phyloP scores from a whole-genome alignment of 495 filamentous ascomycete species.

The Penicillium antarcticum region DNA sequence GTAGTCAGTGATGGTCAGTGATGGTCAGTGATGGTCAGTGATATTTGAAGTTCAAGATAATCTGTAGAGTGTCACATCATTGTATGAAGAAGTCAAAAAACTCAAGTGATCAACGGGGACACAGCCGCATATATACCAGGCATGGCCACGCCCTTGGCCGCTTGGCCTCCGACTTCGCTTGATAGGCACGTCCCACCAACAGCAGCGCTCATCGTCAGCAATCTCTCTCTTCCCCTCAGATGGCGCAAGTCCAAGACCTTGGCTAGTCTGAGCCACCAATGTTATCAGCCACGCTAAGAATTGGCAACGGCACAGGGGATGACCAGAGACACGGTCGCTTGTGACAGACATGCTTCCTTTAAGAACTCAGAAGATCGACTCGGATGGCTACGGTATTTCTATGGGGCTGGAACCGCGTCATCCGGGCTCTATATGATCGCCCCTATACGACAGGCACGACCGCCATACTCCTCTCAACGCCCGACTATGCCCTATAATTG shows the following conservation, averaged over 20 bases:
- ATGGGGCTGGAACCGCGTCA: too few species aligned
- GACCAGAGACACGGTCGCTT: background rate
- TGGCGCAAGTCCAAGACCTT: background rate
- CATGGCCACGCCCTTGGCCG: conserved; percentile 7
- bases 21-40: too few species aligned
- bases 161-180: conserved; percentile 24
- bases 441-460: too few species aligned
- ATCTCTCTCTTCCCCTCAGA: background rate
- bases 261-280: background rate
- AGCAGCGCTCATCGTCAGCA: background rate
- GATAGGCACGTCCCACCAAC: conserved; percentile 8
- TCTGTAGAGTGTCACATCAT: too few species aligned
- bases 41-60: too few species aligned
- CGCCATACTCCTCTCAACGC: too few species aligned
- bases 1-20: too few species aligned
- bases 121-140: conserved; percentile 15
- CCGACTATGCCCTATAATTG: too few species aligned
- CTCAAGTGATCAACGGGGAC: conserved; percentile 5
- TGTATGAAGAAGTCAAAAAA: background rate
- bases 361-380: too few species aligned
- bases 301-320: background rate
- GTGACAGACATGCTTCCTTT: too few species aligned
- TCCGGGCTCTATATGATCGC: too few species aligned
- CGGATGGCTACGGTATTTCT: too few species aligned
- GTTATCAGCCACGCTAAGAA: background rate